Percentiles rank a stretch among this genome's conserved stretches.
Evolutionary conservation across 768 basidiomycete species (phyloP).

Genomic region (Tylopilus balloui): DNA sequence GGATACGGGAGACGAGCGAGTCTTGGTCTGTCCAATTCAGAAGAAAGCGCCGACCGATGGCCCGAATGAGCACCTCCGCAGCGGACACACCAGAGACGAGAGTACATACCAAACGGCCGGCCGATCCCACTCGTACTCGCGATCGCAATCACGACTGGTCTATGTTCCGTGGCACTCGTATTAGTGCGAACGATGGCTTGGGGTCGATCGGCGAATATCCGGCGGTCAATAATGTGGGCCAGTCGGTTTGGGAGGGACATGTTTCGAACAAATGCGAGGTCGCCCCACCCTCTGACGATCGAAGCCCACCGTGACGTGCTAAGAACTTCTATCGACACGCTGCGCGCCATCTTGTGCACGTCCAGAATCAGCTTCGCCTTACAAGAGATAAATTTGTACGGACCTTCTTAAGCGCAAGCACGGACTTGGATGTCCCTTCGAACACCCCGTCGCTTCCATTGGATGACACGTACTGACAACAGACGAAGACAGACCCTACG

Average conservation of each 20-base stretch:
- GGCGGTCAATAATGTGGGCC: constrained; percentile 1
- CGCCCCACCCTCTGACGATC: constrained; percentile 3
- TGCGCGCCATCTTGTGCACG: background rate
- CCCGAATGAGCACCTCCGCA: background rate
- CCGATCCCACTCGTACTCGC: background rate
- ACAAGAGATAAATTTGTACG: background rate
- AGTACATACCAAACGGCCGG: constrained; percentile 14
- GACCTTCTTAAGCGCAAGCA: constrained; percentile 5
- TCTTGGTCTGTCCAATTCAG: constrained; percentile 6
- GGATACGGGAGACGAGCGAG: constrained; percentile 3
- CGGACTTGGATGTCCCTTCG: background rate
- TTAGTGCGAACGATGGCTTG: constrained; percentile 1
- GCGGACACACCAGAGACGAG: background rate
- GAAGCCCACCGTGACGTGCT: background rate
- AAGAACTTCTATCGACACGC: background rate
- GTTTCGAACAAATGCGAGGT: background rate
- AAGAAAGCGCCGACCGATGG: background rate
- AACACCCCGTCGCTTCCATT: background rate
- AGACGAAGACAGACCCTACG: background rate
- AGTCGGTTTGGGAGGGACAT: background rate
- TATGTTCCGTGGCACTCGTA: background rate
- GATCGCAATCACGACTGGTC: constrained; percentile 6
- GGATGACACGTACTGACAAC: background rate
- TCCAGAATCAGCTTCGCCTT: background rate
- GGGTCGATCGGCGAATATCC: background rate